phyloP scores from a whole-genome alignment of 768 basidiomycete genomes.

The Russula vinacea region DNA sequence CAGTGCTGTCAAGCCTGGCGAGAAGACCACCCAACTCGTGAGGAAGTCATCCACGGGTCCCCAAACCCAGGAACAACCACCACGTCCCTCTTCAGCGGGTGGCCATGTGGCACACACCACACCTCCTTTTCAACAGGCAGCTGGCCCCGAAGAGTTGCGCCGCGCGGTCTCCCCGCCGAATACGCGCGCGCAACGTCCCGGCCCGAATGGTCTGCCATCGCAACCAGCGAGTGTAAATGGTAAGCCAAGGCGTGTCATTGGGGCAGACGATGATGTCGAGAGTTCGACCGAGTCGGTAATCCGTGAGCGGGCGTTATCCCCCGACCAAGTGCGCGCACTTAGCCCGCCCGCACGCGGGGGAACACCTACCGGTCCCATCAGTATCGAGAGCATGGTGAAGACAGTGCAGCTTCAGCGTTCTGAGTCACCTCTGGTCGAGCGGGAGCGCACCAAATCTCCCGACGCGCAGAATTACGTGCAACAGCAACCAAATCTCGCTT shows the following conservation, averaged over 20 bases:
- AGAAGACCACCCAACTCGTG: slow-evolving; percentile 30
- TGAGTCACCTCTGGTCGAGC: slow-evolving; percentile 55
- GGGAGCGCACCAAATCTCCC: slow-evolving; percentile 49
- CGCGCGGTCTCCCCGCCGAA: slow-evolving; percentile 65
- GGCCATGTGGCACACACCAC: slow-evolving; percentile 51
- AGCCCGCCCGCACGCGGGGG: slow-evolving; percentile 54
- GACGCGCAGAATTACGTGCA: slow-evolving; percentile 58
- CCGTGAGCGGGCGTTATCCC: slow-evolving; percentile 52
- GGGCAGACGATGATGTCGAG: slow-evolving; percentile 57
- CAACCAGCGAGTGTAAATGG: slow-evolving; percentile 37
- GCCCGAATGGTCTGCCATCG: slow-evolving; percentile 44
- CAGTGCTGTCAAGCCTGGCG: slow-evolving; percentile 44
- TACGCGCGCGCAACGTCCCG: slow-evolving; percentile 40
- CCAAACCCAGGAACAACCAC: slow-evolving; percentile 21
- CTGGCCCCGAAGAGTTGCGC: slow-evolving; percentile 56
- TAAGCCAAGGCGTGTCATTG: slow-evolving; percentile 48
- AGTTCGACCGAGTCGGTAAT: slow-evolving; percentile 44
- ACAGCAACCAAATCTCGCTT: slow-evolving; percentile 38
- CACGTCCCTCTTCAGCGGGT: slow-evolving; percentile 26
- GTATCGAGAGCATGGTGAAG: slow-evolving; percentile 56
- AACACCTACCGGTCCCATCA: slow-evolving; percentile 45
- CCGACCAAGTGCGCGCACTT: slow-evolving; percentile 53
- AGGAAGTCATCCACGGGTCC: slow-evolving; percentile 48
- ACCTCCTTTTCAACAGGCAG: slow-evolving; percentile 48
- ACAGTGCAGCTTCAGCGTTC: slow-evolving; percentile 53